phyloP scores from a whole-genome alignment of 805 yeast genomes.

The Millerago galiae region DNA sequence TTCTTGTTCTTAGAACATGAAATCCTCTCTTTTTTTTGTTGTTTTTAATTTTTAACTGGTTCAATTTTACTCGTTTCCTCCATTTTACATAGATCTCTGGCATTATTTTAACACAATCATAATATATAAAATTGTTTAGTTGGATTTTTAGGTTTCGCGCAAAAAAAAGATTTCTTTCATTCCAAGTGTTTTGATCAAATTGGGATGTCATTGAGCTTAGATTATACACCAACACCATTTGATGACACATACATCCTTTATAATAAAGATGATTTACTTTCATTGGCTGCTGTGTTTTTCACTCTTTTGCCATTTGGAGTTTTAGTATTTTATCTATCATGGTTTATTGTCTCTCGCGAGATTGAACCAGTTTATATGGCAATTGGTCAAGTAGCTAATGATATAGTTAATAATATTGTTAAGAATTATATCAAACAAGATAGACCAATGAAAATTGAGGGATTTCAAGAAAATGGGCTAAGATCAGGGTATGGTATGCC shows the following conservation, averaged over 20 bases:
- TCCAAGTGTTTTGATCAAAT: background rate
- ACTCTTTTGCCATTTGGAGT: constrained; percentile 78
- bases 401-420: constrained; percentile 59
- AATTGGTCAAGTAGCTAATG: constrained; percentile 79
- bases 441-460: constrained; percentile 51
- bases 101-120: too few species aligned
- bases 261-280: constrained; percentile 55
- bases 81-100: background rate
- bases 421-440: constrained; percentile 63
- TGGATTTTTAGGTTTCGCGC: background rate
- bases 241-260: constrained; percentile 85
- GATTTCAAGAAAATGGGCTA: constrained; percentile 32
- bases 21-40: background rate
- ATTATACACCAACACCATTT: constrained; percentile 45
- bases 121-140: too few species aligned
- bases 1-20: background rate
- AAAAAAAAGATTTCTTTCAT: background rate
- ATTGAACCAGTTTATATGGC: constrained; percentile 79
- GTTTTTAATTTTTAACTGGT: background rate
- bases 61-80: background rate
- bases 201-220: constrained; percentile 6
- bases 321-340: constrained; percentile 72
- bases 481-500: constrained; percentile 90
- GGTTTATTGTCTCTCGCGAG: constrained; percentile 80
- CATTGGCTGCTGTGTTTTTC: constrained; percentile 59